Percentiles rank a stretch among this genome's conserved stretches.
Evolutionary conservation across 108 stramenopile genomes (phyloP).

Genomic region (Cyclostephanos invisitatus): DNA sequence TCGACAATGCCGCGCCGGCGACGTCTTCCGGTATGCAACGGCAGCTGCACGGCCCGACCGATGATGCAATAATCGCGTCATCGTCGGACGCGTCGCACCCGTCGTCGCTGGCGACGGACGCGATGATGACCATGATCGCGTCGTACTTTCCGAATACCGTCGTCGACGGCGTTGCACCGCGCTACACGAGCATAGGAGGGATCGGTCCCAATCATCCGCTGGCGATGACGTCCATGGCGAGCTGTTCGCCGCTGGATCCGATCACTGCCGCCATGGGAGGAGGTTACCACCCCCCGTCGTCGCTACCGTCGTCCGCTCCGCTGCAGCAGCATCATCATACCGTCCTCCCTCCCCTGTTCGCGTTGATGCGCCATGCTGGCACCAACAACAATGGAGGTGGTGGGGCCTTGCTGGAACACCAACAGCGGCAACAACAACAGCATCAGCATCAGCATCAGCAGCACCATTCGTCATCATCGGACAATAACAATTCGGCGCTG

Average conservation of each 20-base stretch:
- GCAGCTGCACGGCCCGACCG: too few species aligned
- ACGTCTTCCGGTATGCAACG: neutral
- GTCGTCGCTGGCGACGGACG: neutral
- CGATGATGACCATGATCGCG: slow-evolving; percentile 1
- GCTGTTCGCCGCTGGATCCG: neutral
- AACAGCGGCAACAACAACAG: too few species aligned
- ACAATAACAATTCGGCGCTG: neutral
- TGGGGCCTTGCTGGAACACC: neutral
- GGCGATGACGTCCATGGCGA: neutral
- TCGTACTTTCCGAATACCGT: neutral
- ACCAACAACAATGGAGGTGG: neutral
- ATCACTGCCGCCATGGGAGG: neutral
- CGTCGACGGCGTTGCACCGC: too few species aligned
- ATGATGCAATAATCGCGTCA: neutral
- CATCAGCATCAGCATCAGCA: neutral
- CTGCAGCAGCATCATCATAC: neutral
- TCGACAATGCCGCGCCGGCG: neutral
- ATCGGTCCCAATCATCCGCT: neutral
- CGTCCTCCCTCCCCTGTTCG: neutral
- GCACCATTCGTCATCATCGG: neutral
- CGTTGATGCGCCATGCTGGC: neutral
- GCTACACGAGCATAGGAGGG: neutral
- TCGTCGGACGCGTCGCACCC: neutral
- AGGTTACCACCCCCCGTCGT: neutral
- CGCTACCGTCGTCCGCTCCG: neutral